These are phyloP conservation scores for Penicillium chermesinum DNA, from an alignment of 495 filamentous ascomycete species.

Conservation along the genomic window DNA sequence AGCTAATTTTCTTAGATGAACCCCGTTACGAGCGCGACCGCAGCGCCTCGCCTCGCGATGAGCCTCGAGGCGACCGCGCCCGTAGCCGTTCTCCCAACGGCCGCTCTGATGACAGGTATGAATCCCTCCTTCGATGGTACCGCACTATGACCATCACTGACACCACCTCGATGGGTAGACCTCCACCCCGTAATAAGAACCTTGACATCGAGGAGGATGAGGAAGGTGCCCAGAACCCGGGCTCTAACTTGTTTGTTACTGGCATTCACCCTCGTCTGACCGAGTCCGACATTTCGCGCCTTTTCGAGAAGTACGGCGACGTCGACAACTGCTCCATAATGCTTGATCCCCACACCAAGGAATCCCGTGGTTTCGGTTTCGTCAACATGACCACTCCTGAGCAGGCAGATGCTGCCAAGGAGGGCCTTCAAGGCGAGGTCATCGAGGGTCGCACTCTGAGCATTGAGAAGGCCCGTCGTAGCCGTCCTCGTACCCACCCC, in stretches of 20 bases:
- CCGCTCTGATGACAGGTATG: constrained; percentile 69
- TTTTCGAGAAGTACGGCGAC: constrained; percentile 97
- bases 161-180: constrained; percentile 1
- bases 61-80: constrained; percentile 65
- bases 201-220: constrained; percentile 61
- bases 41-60: constrained; percentile 85
- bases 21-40: constrained; percentile 81
- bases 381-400: constrained; percentile 97
- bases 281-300: constrained; percentile 83
- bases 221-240: constrained; percentile 78
- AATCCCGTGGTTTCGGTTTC: constrained; percentile 98
- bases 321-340: constrained; percentile 99
- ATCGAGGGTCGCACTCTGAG: constrained; percentile 94
- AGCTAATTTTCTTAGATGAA: constrained; percentile 52
- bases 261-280: constrained; percentile 93
- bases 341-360: constrained; percentile 95
- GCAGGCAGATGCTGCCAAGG: constrained; percentile 93
- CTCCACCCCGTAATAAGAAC: constrained; percentile 29
- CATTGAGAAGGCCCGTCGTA: constrained; percentile 97
- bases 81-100: constrained; percentile 72
- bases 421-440: constrained; percentile 89
- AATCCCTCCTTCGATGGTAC: neutral
- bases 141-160: neutral
- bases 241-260: constrained; percentile 98
- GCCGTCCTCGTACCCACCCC: constrained; percentile 93